Percentiles rank a stretch among this genome's conserved stretches.
These are phyloP conservation scores for Ananas comosus DNA, from an alignment of 176 grass and related monocot genomes.

Conservation along the genomic window DNA sequence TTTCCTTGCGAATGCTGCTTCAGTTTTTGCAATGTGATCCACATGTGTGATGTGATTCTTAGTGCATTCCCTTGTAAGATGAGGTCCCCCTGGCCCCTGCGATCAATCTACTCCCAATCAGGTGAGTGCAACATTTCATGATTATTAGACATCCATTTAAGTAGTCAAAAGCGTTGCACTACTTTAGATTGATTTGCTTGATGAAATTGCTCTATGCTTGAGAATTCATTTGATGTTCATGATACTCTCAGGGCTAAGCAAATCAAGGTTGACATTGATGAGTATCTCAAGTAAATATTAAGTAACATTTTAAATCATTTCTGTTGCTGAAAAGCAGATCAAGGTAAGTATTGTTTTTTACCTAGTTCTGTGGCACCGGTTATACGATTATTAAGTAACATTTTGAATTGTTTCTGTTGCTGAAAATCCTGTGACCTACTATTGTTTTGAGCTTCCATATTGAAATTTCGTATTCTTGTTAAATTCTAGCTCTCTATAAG, in stretches of 20 bases:
- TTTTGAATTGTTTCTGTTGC: conserved; percentile 2
- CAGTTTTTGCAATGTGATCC: conserved; percentile 96
- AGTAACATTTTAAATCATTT: not conserved
- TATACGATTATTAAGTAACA: no score
- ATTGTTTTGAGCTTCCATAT: no score
- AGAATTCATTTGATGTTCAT: conserved; percentile 87
- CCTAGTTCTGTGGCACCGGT: no score
- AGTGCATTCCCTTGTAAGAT: conserved; percentile 94
- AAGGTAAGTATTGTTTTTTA: no score
- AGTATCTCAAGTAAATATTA: conserved; percentile 72
- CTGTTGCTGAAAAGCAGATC: not conserved
- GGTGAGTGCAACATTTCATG: conserved; percentile 34
- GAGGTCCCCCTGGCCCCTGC: conserved; percentile 96
- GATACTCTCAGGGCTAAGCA: conserved; percentile 71
- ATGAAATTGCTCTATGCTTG: conserved; percentile 66
- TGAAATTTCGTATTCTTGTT: no score
- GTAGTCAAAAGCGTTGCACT: not conserved
- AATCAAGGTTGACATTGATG: conserved; percentile 77
- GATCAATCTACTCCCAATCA: conserved; percentile 49
- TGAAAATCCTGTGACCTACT: no score
- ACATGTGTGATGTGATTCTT: conserved; percentile 96
- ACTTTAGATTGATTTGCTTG: conserved; percentile 82
- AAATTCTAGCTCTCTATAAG: no score
- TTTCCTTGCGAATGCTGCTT: conserved; percentile 96
- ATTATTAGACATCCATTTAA: not conserved